phyloP scores from a whole-genome alignment of 176 grass and related monocot genomes.

The Dactylis glomerata region DNA sequence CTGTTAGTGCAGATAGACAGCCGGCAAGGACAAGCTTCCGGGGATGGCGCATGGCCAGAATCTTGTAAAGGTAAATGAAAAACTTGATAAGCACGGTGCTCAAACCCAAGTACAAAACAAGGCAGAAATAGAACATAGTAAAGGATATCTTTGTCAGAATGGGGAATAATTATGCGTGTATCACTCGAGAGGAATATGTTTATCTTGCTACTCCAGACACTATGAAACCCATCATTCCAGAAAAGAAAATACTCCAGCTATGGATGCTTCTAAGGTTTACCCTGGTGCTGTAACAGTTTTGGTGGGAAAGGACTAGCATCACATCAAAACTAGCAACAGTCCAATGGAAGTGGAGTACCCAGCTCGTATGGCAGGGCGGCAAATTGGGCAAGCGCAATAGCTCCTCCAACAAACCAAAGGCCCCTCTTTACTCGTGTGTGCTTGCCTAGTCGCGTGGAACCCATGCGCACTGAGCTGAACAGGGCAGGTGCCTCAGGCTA shows the following conservation, averaged over 20 bases:
- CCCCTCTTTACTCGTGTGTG: background rate
- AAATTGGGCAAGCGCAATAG: constrained; percentile 5
- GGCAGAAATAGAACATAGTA: background rate
- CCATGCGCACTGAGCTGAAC: constrained; percentile 20
- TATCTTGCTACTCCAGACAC: constrained; percentile 14
- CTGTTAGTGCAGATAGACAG: constrained; percentile 64
- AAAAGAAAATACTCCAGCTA: constrained; percentile 5
- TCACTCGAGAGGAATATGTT: constrained; percentile 14
- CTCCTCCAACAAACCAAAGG: constrained; percentile 29
- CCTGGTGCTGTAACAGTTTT: background rate
- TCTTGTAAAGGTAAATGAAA: constrained; percentile 56
- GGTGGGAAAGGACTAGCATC: background rate
- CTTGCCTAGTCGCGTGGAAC: constrained; percentile 6
- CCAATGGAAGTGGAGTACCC: background rate
- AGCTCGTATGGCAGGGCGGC: background rate
- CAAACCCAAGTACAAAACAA: background rate
- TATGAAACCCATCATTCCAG: constrained; percentile 14
- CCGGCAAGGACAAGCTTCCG: constrained; percentile 82
- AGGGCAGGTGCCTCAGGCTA: background rate
- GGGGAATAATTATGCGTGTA: constrained; percentile 14
- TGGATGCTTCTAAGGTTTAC: background rate
- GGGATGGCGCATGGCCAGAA: constrained; percentile 93
- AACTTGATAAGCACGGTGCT: constrained; percentile 14
- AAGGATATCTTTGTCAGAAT: background rate
- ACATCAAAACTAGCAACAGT: constrained; percentile 5